Conservation (phyloP, 768 basidiomycete species). For the Mycena olivaceomarginata region DNA sequence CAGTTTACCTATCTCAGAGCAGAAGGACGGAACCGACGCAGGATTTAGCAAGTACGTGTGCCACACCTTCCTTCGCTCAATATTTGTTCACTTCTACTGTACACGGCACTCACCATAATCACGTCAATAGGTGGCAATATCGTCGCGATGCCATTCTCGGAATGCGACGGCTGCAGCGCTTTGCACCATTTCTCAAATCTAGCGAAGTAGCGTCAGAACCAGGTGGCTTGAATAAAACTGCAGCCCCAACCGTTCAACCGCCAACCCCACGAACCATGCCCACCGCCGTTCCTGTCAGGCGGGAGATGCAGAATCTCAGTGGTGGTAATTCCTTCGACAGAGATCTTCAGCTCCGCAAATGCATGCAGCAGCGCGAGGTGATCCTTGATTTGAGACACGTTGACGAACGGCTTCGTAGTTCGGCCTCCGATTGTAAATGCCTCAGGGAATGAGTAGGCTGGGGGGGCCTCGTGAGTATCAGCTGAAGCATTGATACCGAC, state of each 20-base stretch:
- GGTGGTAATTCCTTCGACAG: constrained; percentile 38
- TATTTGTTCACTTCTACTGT: not conserved
- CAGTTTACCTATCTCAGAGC: not conserved
- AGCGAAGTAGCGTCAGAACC: not conserved
- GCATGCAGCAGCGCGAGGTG: constrained; percentile 47
- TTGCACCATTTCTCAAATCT: constrained; percentile 48
- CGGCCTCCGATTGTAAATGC: constrained; percentile 53
- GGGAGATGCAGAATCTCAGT: constrained; percentile 1
- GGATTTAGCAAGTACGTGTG: constrained; percentile 59
- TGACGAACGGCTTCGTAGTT: constrained; percentile 53
- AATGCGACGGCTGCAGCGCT: constrained; percentile 37
- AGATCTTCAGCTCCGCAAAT: constrained; percentile 41
- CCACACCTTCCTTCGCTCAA: constrained; percentile 52
- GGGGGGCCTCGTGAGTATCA: constrained; percentile 38
- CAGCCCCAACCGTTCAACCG: constrained; percentile 44
- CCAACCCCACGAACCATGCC: constrained; percentile 47
- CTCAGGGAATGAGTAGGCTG: constrained; percentile 54
- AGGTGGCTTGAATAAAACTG: not conserved
- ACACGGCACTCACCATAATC: constrained; percentile 30
- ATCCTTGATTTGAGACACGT: constrained; percentile 47
- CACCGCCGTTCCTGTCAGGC: constrained; percentile 41
- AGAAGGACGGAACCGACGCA: constrained; percentile 37
- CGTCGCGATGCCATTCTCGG: constrained; percentile 37
- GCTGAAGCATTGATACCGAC: not conserved
- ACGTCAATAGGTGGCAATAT: constrained; percentile 40